Evolutionary conservation across 2,329 filamentous ascomycete species (phyloP).

Genomic region (Elsinoe australis): DNA sequence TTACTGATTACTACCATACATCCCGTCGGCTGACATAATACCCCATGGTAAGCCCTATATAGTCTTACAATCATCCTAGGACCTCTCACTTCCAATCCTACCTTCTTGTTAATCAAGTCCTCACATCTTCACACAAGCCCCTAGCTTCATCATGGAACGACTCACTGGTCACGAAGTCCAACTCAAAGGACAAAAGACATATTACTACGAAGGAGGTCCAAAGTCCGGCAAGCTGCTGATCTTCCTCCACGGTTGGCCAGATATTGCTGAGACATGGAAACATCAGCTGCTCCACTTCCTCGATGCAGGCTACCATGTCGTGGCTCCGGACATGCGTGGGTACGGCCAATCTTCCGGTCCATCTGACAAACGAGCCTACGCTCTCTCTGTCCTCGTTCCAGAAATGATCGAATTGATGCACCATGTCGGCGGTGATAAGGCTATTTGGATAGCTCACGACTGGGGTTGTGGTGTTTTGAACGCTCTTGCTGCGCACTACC

Average conservation of each 20-base stretch:
- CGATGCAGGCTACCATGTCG: slow-evolving; percentile 24
- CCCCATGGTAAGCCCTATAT: too few relatives aligned
- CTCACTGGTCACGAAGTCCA: slow-evolving; percentile 15
- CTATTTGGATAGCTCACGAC: slow-evolving; percentile 45
- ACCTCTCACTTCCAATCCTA: too few relatives aligned
- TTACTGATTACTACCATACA: too few relatives aligned
- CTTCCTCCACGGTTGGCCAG: slow-evolving; percentile 32
- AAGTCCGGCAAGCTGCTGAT: slow-evolving; percentile 25
- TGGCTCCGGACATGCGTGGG: slow-evolving; percentile 32
- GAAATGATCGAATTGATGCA: slow-evolving; percentile 35
- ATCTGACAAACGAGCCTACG: slow-evolving; percentile 28
- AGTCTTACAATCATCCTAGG: too few relatives aligned
- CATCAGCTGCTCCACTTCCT: slow-evolving; percentile 30
- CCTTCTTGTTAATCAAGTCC: background rate
- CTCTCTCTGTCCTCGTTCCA: slow-evolving; percentile 26
- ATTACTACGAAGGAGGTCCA: slow-evolving; percentile 26
- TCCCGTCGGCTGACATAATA: too few relatives aligned
- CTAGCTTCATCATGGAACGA: background rate
- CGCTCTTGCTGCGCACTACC: slow-evolving; percentile 28
- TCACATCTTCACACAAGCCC: background rate
- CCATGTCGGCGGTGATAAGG: slow-evolving; percentile 32
- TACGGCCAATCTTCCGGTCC: slow-evolving; percentile 31
- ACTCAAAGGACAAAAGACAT: slow-evolving; percentile 23
- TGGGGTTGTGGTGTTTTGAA: slow-evolving; percentile 35
- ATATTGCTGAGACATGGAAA: slow-evolving; percentile 32